Percentiles rank a stretch among this genome's conserved stretches.
These are phyloP conservation scores for Apiospora sp. DNA, from an alignment of 2,329 filamentous ascomycete species.

Conservation along the genomic window DNA sequence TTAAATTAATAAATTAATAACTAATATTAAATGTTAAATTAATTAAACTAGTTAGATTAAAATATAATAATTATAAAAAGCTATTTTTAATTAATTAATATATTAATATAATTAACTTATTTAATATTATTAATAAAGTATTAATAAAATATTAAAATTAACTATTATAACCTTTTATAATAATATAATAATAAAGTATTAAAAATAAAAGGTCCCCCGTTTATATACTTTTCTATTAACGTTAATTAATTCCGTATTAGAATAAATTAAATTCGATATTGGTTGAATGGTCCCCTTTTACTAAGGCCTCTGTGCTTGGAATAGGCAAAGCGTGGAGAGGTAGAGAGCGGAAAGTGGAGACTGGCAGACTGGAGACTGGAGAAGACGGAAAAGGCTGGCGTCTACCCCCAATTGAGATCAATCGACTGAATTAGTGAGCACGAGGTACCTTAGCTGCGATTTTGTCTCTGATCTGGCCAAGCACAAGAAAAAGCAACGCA, in stretches of 20 bases:
- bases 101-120: too few species aligned
- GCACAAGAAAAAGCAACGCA: slow-evolving; percentile 2
- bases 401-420: slow-evolving; percentile 14
- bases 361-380: slow-evolving; percentile 17
- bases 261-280: slow-evolving; percentile 17
- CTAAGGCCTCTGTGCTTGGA: background rate
- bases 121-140: too few species aligned
- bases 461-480: background rate
- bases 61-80: too few species aligned
- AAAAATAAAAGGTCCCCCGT: too few species aligned
- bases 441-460: background rate
- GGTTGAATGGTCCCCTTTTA: background rate
- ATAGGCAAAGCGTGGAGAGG: slow-evolving; percentile 13
- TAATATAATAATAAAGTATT: too few species aligned
- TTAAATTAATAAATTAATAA: too few species aligned
- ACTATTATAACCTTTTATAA: too few species aligned
- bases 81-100: too few species aligned
- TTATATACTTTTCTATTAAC: background rate
- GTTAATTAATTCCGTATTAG: background rate
- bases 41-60: too few species aligned
- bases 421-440: too few species aligned
- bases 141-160: too few species aligned
- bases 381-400: slow-evolving; percentile 16
- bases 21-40: too few species aligned
- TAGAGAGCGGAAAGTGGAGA: slow-evolving; percentile 15